phyloP scores from a whole-genome alignment of 2,329 filamentous ascomycete genomes.

The Penicillium palitans region DNA sequence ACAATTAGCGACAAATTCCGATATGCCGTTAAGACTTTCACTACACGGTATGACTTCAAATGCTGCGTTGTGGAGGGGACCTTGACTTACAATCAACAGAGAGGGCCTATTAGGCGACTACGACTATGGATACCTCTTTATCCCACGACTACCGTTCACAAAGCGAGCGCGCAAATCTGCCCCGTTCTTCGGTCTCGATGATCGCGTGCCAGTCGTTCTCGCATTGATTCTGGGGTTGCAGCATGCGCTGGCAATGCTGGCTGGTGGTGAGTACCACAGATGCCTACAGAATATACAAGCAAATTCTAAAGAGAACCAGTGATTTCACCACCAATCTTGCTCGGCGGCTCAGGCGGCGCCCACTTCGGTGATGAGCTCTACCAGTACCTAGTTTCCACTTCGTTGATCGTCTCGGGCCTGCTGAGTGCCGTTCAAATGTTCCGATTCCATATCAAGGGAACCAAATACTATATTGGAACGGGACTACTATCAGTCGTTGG shows the following conservation, averaged over 20 bases:
- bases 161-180: conserved; percentile 58
- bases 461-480: conserved; percentile 65
- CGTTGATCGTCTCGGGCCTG: conserved; percentile 66
- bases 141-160: conserved; percentile 78
- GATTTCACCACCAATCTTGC: conserved; percentile 65
- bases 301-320: conserved; percentile 34
- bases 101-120: conserved; percentile 81
- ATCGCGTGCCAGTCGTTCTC: conserved; percentile 66
- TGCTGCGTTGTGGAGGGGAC: not conserved
- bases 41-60: conserved; percentile 38
- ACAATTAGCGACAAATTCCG: conserved; percentile 39
- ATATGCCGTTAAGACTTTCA: conserved; percentile 39
- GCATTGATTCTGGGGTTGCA: conserved; percentile 68
- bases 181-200: conserved; percentile 70
- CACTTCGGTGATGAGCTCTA: conserved; percentile 57
- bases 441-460: conserved; percentile 62
- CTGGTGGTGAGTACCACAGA: conserved; percentile 40
- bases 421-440: conserved; percentile 67
- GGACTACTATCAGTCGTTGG: conserved; percentile 67
- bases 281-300: no score
- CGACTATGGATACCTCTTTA: conserved; percentile 88
- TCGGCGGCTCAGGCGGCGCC: conserved; percentile 56
- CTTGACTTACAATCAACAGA: conserved; percentile 33
- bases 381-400: conserved; percentile 68
- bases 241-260: conserved; percentile 67